Evolutionary conservation across 495 filamentous ascomycete genomes (phyloP).

Genomic region (Hyaloscypha hepaticicola): DNA sequence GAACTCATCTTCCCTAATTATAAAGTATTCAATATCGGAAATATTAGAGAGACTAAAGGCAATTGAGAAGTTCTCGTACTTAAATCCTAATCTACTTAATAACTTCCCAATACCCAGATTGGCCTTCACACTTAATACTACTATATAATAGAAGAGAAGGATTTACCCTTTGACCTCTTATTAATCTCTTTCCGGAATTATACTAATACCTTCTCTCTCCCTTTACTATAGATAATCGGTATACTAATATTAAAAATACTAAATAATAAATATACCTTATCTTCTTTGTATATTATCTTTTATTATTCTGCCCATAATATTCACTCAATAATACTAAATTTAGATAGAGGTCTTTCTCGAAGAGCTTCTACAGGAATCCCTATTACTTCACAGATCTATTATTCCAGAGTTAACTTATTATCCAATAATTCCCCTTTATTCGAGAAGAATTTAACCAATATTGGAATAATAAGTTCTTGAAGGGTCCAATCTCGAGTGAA

Average conservation of each 20-base stretch:
- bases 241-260: slow-evolving; percentile 24
- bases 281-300: slow-evolving; percentile 25
- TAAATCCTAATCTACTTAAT: neutral
- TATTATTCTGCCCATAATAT: slow-evolving; percentile 9
- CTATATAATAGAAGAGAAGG: neutral
- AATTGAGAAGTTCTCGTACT: slow-evolving; percentile 12
- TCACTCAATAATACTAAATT: slow-evolving; percentile 16
- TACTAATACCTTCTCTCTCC: slow-evolving; percentile 25
- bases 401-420: slow-evolving; percentile 7
- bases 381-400: neutral
- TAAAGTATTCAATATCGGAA: slow-evolving; percentile 3
- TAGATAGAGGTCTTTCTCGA: slow-evolving; percentile 1
- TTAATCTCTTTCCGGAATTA: slow-evolving; percentile 33
- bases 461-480: slow-evolving; percentile 16
- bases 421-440: slow-evolving; percentile 4
- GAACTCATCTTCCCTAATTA: slow-evolving; percentile 24
- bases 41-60: slow-evolving; percentile 1
- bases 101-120: too few relatives aligned
- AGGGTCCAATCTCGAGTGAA: too few relatives aligned
- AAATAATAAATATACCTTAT: slow-evolving; percentile 18
- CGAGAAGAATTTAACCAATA: slow-evolving; percentile 15
- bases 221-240: too few relatives aligned
- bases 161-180: slow-evolving; percentile 5
- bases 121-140: too few relatives aligned
- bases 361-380: too few relatives aligned